Conservation (phyloP, 495 filamentous ascomycete species). For the Geoglossum glabrum region DNA sequence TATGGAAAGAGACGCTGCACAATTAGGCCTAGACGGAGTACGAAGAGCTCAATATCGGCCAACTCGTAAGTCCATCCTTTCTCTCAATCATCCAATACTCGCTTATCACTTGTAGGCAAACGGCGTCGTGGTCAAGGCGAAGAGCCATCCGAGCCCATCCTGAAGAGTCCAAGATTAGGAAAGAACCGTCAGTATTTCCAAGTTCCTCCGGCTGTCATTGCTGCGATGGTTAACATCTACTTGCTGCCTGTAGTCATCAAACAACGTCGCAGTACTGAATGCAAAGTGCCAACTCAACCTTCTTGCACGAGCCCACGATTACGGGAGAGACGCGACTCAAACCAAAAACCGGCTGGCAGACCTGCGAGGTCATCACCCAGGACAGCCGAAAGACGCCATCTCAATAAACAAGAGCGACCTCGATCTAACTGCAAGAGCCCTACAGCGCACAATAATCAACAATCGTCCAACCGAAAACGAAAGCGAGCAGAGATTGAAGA, state of each 20-base stretch:
- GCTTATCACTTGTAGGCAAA: slow-evolving; percentile 1
- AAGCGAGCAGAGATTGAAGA: neutral
- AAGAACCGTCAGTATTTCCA: neutral
- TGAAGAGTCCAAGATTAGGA: neutral
- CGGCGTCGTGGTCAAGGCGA: neutral
- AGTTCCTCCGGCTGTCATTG: neutral
- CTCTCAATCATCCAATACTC: neutral
- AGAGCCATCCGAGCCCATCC: neutral
- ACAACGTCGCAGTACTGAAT: neutral
- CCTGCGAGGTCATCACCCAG: neutral
- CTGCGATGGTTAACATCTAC: neutral
- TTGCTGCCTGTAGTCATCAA: neutral
- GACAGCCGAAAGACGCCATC: neutral
- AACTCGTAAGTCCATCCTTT: neutral
- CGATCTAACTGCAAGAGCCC: neutral
- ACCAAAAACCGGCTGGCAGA: no score
- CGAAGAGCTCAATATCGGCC: neutral
- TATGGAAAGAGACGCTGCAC: slow-evolving; percentile 1
- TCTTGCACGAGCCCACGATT: neutral
- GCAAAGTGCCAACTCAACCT: neutral
- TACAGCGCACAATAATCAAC: neutral
- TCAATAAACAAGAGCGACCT: neutral
- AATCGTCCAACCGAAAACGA: neutral
- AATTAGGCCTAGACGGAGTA: neutral
- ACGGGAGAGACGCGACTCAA: neutral